A percentile compares a stretch with the other conserved stretches of the same genome.
phyloP scores from a whole-genome alignment of 768 basidiomycete genomes.

The Boletus reticuloceps region DNA sequence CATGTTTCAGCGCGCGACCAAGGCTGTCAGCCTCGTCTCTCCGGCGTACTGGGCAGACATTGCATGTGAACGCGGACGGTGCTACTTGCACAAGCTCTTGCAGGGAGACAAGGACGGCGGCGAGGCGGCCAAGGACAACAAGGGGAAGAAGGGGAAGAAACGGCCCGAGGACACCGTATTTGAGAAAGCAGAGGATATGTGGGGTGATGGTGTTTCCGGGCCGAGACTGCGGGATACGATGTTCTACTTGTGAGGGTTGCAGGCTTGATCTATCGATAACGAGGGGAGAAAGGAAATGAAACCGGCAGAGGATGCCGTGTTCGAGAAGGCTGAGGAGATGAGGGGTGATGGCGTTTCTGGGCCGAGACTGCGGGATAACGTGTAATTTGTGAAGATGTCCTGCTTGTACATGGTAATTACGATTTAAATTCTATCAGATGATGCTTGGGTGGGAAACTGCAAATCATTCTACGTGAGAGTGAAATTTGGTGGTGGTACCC shows the following conservation, averaged over 20 bases:
- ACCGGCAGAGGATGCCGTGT: too few species aligned
- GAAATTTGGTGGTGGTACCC: too few species aligned
- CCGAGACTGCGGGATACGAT: slow-evolving; percentile 57
- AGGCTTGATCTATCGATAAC: neutral
- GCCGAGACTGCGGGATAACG: too few species aligned
- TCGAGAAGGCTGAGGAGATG: too few species aligned
- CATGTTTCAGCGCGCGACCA: slow-evolving; percentile 59
- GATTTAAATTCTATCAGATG: too few species aligned
- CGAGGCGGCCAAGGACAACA: slow-evolving; percentile 22
- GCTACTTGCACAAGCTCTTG: slow-evolving; percentile 47
- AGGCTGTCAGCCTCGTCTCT: slow-evolving; percentile 37
- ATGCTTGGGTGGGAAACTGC: too few species aligned
- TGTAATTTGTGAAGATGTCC: too few species aligned
- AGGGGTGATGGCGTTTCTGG: too few species aligned
- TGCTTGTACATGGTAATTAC: too few species aligned
- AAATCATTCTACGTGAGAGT: too few species aligned
- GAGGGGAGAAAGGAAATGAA: too few species aligned
- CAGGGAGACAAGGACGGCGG: slow-evolving; percentile 22
- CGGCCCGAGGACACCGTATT: slow-evolving; percentile 46
- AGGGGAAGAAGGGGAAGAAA: slow-evolving; percentile 32
- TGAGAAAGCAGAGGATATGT: slow-evolving; percentile 49
- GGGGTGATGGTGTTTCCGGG: slow-evolving; percentile 56
- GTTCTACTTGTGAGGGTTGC: slow-evolving; percentile 52
- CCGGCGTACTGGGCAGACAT: slow-evolving; percentile 43
- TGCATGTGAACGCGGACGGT: slow-evolving; percentile 53